Evolutionary conservation across 2,329 filamentous ascomycete genomes (phyloP), one percentile per base, ranked within the genome.

Genomic region (Cladosporium colombiae): DNA sequence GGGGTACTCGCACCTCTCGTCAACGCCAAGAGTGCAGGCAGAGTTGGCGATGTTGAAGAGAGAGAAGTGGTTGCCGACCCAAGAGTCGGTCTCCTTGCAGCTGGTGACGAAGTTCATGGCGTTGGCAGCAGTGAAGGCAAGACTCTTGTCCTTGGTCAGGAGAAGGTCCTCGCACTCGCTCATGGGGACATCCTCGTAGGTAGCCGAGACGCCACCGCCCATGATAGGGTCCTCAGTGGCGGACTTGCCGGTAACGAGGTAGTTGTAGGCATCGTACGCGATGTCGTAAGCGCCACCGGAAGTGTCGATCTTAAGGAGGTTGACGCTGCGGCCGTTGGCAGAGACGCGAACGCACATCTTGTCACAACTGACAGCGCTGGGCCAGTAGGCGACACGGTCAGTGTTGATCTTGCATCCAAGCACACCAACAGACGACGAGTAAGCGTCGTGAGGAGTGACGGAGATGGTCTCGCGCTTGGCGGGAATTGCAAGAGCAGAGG

Each of bases 341-440:
- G 78, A 80, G 67, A 88, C 77, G 74, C 83, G 82, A 71, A 87
- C 78, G 76, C 86, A 88, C 70, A 88, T 80, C 73, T 84, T 80
- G 77, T 82, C 78, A 79, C 86, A 88, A 78, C 80, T 79, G 57
- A 85, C 79, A 5, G 78, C 73, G 27, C 72, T 73, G 7, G 86
- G 86, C 84, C 84, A 88, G 81, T 88, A 88, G 68, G 86, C 86
- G 46, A 88, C 81, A 50, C 85, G 84, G 79, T 88, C 83, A 68
- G 82, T 86, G 77, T 88, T 76, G 75, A 88, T 81, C 76, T 86
- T 84, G 82, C 86, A 88, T 60, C 86, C 86, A 7, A 86, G 76
- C 4, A 87, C 85, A 56, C 86, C 86, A 67, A 86, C 76, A 4
- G 84, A 86, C 18, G 83, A 86, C 1, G 83, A 85, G 78, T 82